Percentiles rank a stretch among this genome's conserved stretches.
Evolutionary conservation across 176 grass and related monocot genomes (phyloP).

Genomic region (Pontederia paniculata): DNA sequence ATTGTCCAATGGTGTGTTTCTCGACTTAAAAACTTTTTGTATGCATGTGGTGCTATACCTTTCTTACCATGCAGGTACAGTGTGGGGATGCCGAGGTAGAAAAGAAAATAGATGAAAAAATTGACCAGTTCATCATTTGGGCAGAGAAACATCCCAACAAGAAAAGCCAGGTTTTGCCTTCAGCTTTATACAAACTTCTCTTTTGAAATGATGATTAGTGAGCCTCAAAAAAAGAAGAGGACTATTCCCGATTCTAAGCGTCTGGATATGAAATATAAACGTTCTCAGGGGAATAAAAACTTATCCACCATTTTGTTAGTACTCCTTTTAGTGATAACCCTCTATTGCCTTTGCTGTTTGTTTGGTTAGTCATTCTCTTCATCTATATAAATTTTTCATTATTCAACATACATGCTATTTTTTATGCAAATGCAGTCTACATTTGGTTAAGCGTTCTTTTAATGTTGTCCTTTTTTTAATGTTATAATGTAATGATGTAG

Average conservation of each 20-base stretch:
- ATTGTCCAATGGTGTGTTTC: too few relatives aligned
- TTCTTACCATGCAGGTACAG: constrained; percentile 41
- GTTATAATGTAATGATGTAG: constrained; percentile 27
- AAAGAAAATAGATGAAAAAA: constrained; percentile 91
- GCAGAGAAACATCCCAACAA: constrained; percentile 88
- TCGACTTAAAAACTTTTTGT: neutral
- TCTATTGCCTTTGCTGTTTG: too few relatives aligned
- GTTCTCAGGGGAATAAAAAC: too few relatives aligned
- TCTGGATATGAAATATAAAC: too few relatives aligned
- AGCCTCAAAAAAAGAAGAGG: neutral
- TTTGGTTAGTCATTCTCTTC: neutral
- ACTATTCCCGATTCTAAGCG: neutral
- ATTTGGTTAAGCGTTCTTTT: neutral
- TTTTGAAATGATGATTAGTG: neutral
- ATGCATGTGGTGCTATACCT: neutral
- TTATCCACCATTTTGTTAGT: too few relatives aligned
- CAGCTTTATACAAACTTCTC: neutral
- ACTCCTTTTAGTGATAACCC: too few relatives aligned
- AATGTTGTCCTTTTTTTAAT: neutral
- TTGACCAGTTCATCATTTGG: constrained; percentile 61
- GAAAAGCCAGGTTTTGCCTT: constrained; percentile 56
- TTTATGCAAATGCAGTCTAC: neutral
- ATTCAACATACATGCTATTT: neutral
- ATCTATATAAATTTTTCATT: neutral
- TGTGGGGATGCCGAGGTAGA: constrained; percentile 84